Conservation (phyloP, 192 early-diverging fungal species). For the Ambispora gerdemannii region DNA sequence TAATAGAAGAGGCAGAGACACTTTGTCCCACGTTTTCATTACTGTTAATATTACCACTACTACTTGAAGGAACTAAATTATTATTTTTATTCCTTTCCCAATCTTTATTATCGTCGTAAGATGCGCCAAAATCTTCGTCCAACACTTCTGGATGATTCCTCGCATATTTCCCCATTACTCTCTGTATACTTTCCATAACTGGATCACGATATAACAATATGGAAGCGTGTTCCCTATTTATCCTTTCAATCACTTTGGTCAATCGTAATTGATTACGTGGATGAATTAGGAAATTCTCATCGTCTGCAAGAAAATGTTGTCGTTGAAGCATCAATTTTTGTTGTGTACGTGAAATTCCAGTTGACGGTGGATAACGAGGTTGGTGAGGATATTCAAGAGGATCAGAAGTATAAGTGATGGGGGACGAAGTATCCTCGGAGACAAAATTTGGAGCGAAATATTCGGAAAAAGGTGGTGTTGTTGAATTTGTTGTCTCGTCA, state of each 20-base stretch:
- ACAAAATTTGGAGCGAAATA: neutral
- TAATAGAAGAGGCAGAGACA: too few relatives aligned
- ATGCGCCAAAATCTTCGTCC: conserved; percentile 28
- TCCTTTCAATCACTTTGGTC: conserved; percentile 44
- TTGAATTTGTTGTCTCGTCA: neutral
- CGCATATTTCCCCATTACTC: conserved; percentile 28
- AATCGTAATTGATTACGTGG: conserved; percentile 40
- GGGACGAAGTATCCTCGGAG: neutral
- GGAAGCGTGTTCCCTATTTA: conserved; percentile 42
- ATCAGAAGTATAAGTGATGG: conserved; percentile 14
- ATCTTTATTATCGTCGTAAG: conserved; percentile 23
- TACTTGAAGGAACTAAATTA: too few relatives aligned
- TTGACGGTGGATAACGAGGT: conserved; percentile 12
- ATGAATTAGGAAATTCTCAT: conserved; percentile 42
- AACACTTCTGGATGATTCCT: conserved; percentile 29
- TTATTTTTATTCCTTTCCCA: too few relatives aligned
- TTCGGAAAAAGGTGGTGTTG: neutral
- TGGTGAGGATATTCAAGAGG: conserved; percentile 12
- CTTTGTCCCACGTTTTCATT: too few relatives aligned
- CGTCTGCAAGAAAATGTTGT: conserved; percentile 40
- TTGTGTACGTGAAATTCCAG: conserved; percentile 42
- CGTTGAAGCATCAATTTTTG: conserved; percentile 44
- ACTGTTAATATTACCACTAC: too few relatives aligned
- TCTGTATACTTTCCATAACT: conserved; percentile 37
- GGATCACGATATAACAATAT: conserved; percentile 40